Evolutionary conservation across 305 asterid species (phyloP).

Genomic region (Solanum hybrid): DNA sequence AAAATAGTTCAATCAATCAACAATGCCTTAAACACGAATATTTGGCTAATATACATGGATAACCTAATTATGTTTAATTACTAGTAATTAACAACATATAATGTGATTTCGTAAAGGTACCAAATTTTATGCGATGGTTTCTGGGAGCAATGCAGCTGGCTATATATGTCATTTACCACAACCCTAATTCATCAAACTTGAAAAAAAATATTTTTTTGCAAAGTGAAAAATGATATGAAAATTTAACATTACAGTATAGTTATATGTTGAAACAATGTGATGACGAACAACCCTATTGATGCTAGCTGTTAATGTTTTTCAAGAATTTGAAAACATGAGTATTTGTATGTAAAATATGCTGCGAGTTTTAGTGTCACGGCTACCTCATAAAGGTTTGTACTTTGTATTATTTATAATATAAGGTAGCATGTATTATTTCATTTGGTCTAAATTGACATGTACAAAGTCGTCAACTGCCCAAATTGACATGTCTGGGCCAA

Average conservation of each 20-base stretch:
- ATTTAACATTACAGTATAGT: background rate
- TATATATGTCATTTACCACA: constrained; percentile 1
- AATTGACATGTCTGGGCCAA: background rate
- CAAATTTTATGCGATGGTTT: constrained; percentile 3
- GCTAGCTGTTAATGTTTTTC: background rate
- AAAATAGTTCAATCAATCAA: background rate
- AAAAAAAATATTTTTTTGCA: too few species aligned
- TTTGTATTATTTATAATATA: background rate
- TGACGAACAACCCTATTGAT: background rate
- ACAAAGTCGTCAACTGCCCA: background rate
- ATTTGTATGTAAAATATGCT: background rate
- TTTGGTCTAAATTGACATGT: background rate
- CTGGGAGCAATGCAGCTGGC: constrained; percentile 5
- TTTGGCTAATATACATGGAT: background rate
- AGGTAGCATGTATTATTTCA: background rate
- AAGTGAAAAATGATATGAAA: background rate
- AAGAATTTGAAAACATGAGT: background rate
- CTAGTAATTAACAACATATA: background rate
- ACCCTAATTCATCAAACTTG: background rate
- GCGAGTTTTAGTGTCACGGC: background rate
- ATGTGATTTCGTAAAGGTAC: background rate
- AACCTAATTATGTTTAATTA: background rate
- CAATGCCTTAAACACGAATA: background rate
- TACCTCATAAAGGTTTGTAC: background rate
- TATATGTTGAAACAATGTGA: background rate